phyloP scores from a whole-genome alignment of 371 early-diverging fungal genomes.

The Sporodiniella umbellata region DNA sequence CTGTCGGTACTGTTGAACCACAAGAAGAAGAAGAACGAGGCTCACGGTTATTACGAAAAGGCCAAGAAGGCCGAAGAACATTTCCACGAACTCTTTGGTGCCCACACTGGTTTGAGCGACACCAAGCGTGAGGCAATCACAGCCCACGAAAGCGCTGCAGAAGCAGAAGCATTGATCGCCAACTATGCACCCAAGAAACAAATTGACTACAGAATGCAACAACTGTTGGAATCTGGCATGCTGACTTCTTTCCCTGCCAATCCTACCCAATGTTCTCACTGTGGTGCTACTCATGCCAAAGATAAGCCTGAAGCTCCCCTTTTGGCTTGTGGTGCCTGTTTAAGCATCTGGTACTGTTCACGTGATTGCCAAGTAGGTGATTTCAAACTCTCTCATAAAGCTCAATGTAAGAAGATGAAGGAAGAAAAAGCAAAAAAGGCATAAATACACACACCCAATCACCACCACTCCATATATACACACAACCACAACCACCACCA shows the following conservation, averaged over 20 bases:
- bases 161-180: conserved; percentile 33
- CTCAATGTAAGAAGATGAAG: conserved; percentile 38
- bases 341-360: conserved; percentile 61
- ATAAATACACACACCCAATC: no score
- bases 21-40: conserved; percentile 54
- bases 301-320: conserved; percentile 51
- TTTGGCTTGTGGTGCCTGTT: conserved; percentile 59
- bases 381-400: conserved; percentile 52
- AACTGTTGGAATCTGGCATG: conserved; percentile 43
- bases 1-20: conserved; percentile 48
- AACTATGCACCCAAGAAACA: conserved; percentile 32
- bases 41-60: conserved; percentile 47
- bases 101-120: conserved; percentile 54
- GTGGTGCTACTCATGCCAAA: conserved; percentile 45
- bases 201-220: conserved; percentile 36
- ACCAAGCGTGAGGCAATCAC: conserved; percentile 53
- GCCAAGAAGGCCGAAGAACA: conserved; percentile 55
- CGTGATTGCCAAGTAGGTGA: conserved; percentile 60
- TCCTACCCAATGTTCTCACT: conserved; percentile 52
- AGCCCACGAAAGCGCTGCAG: conserved; percentile 40
- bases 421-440: neutral
- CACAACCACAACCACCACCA: no score
- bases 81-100: conserved; percentile 58
- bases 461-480: no score
- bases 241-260: conserved; percentile 38